phyloP scores from a whole-genome alignment of 176 grass and related monocot genomes.

The Eragrostis curvula region DNA sequence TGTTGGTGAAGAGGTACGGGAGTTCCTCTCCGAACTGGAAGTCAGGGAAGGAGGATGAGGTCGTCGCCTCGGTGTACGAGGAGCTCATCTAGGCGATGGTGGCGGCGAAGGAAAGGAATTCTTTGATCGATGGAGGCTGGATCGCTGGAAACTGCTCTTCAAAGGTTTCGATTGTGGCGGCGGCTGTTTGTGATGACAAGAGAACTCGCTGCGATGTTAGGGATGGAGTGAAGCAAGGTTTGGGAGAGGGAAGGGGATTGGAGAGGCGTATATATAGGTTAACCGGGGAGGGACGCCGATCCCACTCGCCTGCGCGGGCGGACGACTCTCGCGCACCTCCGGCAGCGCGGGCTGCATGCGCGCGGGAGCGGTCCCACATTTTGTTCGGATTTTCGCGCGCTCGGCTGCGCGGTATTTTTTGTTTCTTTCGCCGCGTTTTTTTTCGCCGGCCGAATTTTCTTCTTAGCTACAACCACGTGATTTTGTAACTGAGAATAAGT shows the following conservation, averaged over 20 bases:
- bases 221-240: background rate
- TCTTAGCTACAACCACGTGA: too few relatives aligned
- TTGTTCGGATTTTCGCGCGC: too few relatives aligned
- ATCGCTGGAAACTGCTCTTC: background rate
- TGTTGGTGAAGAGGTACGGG: slow-evolving; percentile 6
- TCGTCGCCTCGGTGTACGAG: too few relatives aligned
- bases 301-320: too few relatives aligned
- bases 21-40: slow-evolving; percentile 39
- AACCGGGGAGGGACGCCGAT: background rate
- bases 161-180: background rate
- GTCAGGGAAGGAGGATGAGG: slow-evolving; percentile 46
- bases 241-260: background rate
- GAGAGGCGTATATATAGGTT: slow-evolving; percentile 30
- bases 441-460: too few relatives aligned
- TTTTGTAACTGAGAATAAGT: too few relatives aligned
- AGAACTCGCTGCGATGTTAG: background rate
- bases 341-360: too few relatives aligned
- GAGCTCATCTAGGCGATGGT: slow-evolving; percentile 31
- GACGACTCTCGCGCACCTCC: too few relatives aligned
- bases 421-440: too few relatives aligned
- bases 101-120: background rate
- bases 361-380: too few relatives aligned
- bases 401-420: too few relatives aligned
- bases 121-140: background rate
- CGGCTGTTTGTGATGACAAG: background rate